phyloP scores from a whole-genome alignment of 2,329 filamentous ascomycete genomes.

The Myrmaecium sp. region DNA sequence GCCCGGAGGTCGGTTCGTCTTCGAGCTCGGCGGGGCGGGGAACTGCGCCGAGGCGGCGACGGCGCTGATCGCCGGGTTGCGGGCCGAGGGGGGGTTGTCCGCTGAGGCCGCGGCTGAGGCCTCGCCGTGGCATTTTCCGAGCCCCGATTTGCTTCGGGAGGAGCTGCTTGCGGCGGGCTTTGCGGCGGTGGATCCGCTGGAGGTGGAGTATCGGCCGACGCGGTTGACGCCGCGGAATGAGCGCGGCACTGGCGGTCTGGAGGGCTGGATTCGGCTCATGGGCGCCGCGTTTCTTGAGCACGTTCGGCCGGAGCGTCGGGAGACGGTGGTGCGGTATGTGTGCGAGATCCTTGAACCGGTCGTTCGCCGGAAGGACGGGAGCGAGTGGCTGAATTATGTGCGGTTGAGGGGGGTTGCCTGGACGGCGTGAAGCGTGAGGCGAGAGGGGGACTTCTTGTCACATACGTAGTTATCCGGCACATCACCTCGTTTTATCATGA shows the following conservation, averaged over 20 bases:
- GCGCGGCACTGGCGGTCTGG: conserved; percentile 37
- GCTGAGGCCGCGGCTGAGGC: conserved; percentile 31
- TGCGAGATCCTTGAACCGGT: conserved; percentile 37
- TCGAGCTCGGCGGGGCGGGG: conserved; percentile 57
- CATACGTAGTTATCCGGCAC: too few species aligned
- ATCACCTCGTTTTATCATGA: too few species aligned
- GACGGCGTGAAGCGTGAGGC: conserved; percentile 2
- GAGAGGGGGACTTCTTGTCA: too few species aligned
- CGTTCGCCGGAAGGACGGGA: conserved; percentile 37
- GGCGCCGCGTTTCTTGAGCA: conserved; percentile 41
- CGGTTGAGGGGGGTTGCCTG: conserved; percentile 20
- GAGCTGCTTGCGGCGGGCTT: conserved; percentile 25
- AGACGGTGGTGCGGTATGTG: conserved; percentile 37
- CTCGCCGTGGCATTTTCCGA: conserved; percentile 58
- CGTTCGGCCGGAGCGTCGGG: conserved; percentile 31
- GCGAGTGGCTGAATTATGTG: conserved; percentile 31
- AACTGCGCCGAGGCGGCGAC: conserved; percentile 48
- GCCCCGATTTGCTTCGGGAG: conserved; percentile 38
- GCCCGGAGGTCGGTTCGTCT: conserved; percentile 41
- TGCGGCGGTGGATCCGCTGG: conserved; percentile 27
- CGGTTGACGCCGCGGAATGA: conserved; percentile 21
- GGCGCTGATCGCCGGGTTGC: conserved; percentile 37
- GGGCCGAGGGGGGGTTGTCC: conserved; percentile 30
- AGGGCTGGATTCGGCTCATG: conserved; percentile 51
- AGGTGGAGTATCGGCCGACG: conserved; percentile 50